phyloP scores from a whole-genome alignment of 2,329 filamentous ascomycete species.

The Neonectria sp. region DNA sequence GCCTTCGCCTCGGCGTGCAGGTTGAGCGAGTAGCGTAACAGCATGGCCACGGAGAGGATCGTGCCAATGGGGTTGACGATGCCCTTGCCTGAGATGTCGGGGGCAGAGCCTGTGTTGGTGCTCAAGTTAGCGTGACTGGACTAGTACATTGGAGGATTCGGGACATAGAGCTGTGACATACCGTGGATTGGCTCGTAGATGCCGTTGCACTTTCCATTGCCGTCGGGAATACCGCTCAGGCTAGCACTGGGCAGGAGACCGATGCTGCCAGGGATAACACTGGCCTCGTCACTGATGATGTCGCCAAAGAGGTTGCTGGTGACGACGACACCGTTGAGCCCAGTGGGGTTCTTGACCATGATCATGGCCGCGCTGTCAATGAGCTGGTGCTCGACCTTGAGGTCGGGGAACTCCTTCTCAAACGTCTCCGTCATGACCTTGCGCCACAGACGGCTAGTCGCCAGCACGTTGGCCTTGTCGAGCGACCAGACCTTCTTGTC shows the following conservation, averaged over 20 bases:
- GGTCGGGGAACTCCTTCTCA: conserved; percentile 88
- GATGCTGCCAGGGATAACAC: conserved; percentile 92
- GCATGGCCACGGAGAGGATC: conserved; percentile 94
- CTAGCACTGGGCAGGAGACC: conserved; percentile 91
- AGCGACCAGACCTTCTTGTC: conserved; percentile 83
- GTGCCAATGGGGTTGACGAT: conserved; percentile 92
- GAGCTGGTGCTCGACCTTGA: conserved; percentile 88
- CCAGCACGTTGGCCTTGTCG: conserved; percentile 97
- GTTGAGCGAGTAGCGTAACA: conserved; percentile 93
- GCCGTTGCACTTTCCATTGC: conserved; percentile 87
- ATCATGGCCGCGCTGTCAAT: conserved; percentile 98
- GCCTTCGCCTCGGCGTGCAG: conserved; percentile 82
- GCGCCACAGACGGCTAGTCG: conserved; percentile 90
- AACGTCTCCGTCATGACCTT: conserved; percentile 90
- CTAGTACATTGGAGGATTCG: too few relatives aligned
- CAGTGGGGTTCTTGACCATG: conserved; percentile 93
- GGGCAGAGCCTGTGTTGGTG: conserved; percentile 38
- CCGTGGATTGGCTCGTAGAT: conserved; percentile 99
- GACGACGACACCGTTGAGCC: conserved; percentile 91
- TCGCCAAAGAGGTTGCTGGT: conserved; percentile 97
- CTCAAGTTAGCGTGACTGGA: conserved; percentile 10
- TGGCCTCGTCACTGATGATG: conserved; percentile 96
- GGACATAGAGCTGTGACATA: conserved; percentile 55
- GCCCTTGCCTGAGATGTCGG: conserved; percentile 87
- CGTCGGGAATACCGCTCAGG: conserved; percentile 88